Conservation (phyloP, 2,329 filamentous ascomycete species). For the Geosmithia putterillii region DNA sequence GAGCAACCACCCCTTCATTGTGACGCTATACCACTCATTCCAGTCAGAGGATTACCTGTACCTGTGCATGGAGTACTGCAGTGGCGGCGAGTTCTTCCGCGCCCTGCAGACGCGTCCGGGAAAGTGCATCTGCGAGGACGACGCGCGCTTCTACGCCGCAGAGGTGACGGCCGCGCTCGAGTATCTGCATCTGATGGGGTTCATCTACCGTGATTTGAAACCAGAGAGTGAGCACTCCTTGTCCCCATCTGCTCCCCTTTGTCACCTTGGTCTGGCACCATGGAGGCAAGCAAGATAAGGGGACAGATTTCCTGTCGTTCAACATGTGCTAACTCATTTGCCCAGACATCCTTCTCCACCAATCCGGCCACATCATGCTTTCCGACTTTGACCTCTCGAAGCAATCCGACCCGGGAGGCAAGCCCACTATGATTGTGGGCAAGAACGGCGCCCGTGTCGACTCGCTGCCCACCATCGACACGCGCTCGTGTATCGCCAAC, state of each 20-base stretch:
- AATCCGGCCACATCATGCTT: conserved; percentile 99
- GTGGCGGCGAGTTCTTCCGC: conserved; percentile 95
- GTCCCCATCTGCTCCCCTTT: too few relatives aligned
- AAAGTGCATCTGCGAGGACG: conserved; percentile 94
- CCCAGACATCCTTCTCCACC: conserved; percentile 87
- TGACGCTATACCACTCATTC: conserved; percentile 97
- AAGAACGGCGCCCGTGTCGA: conserved; percentile 78
- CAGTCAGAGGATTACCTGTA: conserved; percentile 98
- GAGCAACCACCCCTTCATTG: conserved; percentile 98
- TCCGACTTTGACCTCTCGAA: conserved; percentile 98
- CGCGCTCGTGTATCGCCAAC: conserved; percentile 94
- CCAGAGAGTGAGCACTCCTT: conserved; percentile 89
- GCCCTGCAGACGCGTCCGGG: conserved; percentile 91
- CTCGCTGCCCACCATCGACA: conserved; percentile 92
- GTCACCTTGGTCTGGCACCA: neutral
- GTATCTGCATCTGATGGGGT: conserved; percentile 97
- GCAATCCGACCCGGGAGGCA: conserved; percentile 90
- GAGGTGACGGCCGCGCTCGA: conserved; percentile 95
- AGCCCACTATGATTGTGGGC: conserved; percentile 93
- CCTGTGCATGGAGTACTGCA: conserved; percentile 99
- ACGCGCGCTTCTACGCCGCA: conserved; percentile 91
- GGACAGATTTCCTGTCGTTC: too few relatives aligned
- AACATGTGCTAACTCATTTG: conserved; percentile 4
- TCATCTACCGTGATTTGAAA: conserved; percentile 96
- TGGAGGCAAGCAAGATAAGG: neutral